These are phyloP conservation scores for Hypoxylon rickii DNA, from an alignment of 495 filamentous ascomycete species.

Conservation along the genomic window DNA sequence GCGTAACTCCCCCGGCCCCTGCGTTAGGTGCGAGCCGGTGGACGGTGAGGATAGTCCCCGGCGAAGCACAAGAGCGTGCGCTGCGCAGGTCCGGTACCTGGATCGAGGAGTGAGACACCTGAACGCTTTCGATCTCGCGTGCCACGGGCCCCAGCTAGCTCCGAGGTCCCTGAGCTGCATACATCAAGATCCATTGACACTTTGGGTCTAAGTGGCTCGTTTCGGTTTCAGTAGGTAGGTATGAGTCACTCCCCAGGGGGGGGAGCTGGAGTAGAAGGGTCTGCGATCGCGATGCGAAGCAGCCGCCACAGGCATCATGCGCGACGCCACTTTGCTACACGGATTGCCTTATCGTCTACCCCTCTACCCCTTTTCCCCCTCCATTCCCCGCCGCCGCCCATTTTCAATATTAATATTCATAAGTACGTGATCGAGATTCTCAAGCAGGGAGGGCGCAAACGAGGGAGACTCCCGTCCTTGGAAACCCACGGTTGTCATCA, in stretches of 20 bases:
- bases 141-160: slow-evolving; percentile 2
- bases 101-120: neutral
- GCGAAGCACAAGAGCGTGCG: neutral
- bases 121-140: slow-evolving; percentile 15
- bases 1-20: slow-evolving; percentile 28
- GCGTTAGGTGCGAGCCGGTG: slow-evolving; percentile 12
- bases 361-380: neutral
- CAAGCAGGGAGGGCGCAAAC: too few relatives aligned
- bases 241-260: too few relatives aligned
- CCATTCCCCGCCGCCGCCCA: too few relatives aligned
- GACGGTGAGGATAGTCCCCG: slow-evolving; percentile 13
- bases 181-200: too few relatives aligned
- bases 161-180: neutral
- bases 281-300: neutral
- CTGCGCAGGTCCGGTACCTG: neutral
- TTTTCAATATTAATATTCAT: too few relatives aligned
- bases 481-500: too few relatives aligned
- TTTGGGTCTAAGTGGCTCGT: too few relatives aligned
- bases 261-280: neutral
- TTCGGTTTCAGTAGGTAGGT: neutral
- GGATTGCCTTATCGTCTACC: slow-evolving; percentile 1
- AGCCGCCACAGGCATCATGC: slow-evolving; percentile 22
- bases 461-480: too few relatives aligned
- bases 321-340: slow-evolving; percentile 16
- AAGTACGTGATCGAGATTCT: slow-evolving; percentile 18